These are phyloP conservation scores for Craterostigma plantagineum DNA, from an alignment of 257 asterid species.

Conservation along the genomic window DNA sequence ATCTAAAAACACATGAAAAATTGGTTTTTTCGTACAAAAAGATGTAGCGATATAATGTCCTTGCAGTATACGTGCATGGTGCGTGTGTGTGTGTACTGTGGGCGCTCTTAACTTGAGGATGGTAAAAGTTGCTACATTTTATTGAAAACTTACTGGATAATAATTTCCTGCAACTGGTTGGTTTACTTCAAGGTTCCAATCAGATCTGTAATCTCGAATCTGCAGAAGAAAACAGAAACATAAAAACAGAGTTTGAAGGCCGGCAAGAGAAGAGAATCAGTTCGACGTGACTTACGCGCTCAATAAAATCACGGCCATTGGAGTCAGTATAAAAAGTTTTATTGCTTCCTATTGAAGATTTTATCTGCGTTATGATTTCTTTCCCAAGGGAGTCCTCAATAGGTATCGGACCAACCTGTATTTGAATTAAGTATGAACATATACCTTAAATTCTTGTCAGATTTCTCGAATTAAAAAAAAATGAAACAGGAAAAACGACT, in stretches of 20 bases:
- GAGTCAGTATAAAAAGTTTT: conserved; percentile 81
- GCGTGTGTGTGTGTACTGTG: not conserved
- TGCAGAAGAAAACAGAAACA: conserved; percentile 14
- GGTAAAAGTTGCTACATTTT: not conserved
- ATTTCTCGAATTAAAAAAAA: not conserved
- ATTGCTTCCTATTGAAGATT: conserved; percentile 42
- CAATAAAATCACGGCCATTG: conserved; percentile 81
- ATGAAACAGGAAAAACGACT: conserved; percentile 4
- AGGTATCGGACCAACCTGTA: conserved; percentile 93
- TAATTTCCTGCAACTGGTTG: conserved; percentile 91
- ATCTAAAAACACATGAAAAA: conserved; percentile 24
- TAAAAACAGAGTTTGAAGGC: not conserved
- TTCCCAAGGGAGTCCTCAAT: conserved; percentile 66
- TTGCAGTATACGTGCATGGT: not conserved
- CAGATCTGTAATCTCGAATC: conserved; percentile 76
- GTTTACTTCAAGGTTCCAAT: conserved; percentile 83
- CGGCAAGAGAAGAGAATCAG: not conserved
- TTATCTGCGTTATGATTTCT: conserved; percentile 65
- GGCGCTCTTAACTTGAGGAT: too few species aligned
- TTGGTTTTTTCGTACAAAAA: not conserved
- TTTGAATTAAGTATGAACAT: conserved; percentile 8
- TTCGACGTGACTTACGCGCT: conserved; percentile 35
- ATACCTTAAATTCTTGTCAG: not conserved
- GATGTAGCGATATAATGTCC: not conserved
- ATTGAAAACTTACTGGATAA: conserved; percentile 54